Conservation (phyloP, 2,329 filamentous ascomycete genomes). For the Monilinia fructicola region DNA sequence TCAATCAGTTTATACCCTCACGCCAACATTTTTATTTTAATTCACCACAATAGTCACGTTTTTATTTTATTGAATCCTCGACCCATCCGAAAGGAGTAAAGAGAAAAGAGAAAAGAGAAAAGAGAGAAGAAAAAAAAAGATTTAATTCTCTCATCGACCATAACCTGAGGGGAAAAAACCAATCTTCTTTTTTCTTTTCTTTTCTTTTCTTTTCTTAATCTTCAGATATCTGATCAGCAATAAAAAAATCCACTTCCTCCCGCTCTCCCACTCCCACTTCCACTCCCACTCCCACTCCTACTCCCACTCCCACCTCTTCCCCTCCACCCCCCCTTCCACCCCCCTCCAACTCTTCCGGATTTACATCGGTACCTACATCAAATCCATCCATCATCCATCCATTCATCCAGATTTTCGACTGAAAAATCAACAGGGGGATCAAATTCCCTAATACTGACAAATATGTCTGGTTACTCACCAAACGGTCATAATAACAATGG, state of each 20-base stretch:
- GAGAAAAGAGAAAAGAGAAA: background rate
- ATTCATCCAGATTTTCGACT: background rate
- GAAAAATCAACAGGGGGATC: background rate
- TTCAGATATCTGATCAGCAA: slow-evolving; percentile 3
- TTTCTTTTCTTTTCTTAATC: background rate
- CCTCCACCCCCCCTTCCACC: too few relatives aligned
- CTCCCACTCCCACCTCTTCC: background rate
- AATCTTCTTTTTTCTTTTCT: too few relatives aligned
- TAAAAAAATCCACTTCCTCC: background rate
- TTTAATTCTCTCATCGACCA: too few relatives aligned
- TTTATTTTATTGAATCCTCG: too few relatives aligned
- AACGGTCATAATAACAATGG: slow-evolving; percentile 21
- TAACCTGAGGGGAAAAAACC: too few relatives aligned
- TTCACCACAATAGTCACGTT: too few relatives aligned
- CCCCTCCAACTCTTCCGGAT: slow-evolving; percentile 20
- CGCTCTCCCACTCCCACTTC: background rate
- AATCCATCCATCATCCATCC: background rate
- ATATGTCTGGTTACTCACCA: slow-evolving; percentile 25
- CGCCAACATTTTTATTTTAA: too few relatives aligned
- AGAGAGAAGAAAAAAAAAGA: too few relatives aligned
- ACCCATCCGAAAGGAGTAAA: too few relatives aligned
- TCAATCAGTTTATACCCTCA: too few relatives aligned
- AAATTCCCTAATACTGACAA: slow-evolving; percentile 2
- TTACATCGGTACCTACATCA: slow-evolving; percentile 17
- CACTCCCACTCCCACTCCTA: slow-evolving; percentile 3